phyloP scores from a whole-genome alignment of 169 alveolate species.

The Cryptosporidium bovis region DNA sequence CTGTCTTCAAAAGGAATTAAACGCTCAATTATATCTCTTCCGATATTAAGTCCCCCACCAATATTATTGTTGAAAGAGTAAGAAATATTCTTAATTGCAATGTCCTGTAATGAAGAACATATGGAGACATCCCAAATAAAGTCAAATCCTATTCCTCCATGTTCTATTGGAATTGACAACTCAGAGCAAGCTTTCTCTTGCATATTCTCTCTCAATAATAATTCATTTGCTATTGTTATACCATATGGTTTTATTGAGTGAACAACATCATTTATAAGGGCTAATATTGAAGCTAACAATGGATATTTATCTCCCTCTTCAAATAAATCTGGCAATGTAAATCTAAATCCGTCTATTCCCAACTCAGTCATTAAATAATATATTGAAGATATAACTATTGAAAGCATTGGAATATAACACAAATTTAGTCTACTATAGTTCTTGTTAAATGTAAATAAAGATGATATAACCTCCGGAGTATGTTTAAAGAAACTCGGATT shows the following conservation, averaged over 20 bases:
- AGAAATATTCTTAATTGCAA: constrained; percentile 3
- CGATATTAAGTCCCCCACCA: constrained; percentile 17
- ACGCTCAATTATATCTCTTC: constrained; percentile 38
- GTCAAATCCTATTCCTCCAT: constrained; percentile 73
- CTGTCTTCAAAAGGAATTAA: constrained; percentile 45
- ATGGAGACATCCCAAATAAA: constrained; percentile 35
- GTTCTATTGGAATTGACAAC: constrained; percentile 50
- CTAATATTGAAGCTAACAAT: constrained; percentile 15
- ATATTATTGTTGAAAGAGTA: too few relatives aligned
- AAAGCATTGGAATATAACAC: constrained; percentile 61
- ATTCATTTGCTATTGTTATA: constrained; percentile 51
- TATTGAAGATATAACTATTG: constrained; percentile 31
- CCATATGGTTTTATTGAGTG: constrained; percentile 68
- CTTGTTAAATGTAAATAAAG: constrained; percentile 31
- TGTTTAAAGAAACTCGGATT: constrained; percentile 57
- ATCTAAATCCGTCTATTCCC: constrained; percentile 66
- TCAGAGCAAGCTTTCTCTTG: constrained; percentile 44
- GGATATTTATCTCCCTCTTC: constrained; percentile 53
- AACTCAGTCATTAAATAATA: constrained; percentile 51
- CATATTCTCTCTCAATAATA: constrained; percentile 18
- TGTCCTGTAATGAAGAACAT: constrained; percentile 34
- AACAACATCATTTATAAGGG: constrained; percentile 37
- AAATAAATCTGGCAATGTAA: constrained; percentile 25
- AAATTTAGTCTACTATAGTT: constrained; percentile 22
- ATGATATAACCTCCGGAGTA: constrained; percentile 56